phyloP scores from a whole-genome alignment of 2,329 filamentous ascomycete species.

The Botrytis fragariae region DNA sequence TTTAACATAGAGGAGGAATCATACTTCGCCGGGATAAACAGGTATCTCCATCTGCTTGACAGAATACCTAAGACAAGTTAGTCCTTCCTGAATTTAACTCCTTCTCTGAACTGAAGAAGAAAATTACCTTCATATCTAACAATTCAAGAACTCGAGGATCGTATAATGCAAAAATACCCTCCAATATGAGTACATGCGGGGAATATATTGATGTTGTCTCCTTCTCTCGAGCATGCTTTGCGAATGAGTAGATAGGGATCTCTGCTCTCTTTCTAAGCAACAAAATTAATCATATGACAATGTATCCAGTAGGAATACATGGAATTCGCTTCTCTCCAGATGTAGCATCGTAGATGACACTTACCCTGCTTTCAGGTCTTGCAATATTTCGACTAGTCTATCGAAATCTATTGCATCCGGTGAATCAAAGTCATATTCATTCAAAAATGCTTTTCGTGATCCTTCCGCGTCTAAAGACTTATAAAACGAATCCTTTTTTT shows the following conservation, averaged over 20 bases:
- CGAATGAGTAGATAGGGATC: constrained; percentile 93
- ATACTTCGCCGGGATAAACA: constrained; percentile 84
- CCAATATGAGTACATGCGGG: constrained; percentile 89
- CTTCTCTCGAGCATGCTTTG: constrained; percentile 77
- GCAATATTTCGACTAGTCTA: constrained; percentile 72
- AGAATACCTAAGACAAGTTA: constrained; percentile 66
- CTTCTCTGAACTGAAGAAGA: not conserved
- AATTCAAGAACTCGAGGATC: constrained; percentile 82
- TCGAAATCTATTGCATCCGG: constrained; percentile 96
- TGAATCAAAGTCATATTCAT: constrained; percentile 95
- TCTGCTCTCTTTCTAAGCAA: constrained; percentile 72
- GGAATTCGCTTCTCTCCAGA: not conserved
- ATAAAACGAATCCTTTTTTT: constrained; percentile 86
- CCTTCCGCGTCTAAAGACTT: constrained; percentile 80
- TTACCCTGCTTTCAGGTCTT: constrained; percentile 89
- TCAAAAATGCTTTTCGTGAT: constrained; percentile 76
- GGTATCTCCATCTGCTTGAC: constrained; percentile 91
- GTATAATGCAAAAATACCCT: constrained; percentile 94
- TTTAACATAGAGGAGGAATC: constrained; percentile 33
- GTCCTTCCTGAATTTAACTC: constrained; percentile 11
- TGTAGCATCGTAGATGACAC: constrained; percentile 1
- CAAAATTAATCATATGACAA: constrained; percentile 13
- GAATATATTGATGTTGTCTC: constrained; percentile 90
- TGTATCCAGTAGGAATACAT: not conserved
- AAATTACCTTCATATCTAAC: constrained; percentile 77